Base-by-base conservation (phyloP, 208 protist genomes). In the Crithidia bombi region DNA sequence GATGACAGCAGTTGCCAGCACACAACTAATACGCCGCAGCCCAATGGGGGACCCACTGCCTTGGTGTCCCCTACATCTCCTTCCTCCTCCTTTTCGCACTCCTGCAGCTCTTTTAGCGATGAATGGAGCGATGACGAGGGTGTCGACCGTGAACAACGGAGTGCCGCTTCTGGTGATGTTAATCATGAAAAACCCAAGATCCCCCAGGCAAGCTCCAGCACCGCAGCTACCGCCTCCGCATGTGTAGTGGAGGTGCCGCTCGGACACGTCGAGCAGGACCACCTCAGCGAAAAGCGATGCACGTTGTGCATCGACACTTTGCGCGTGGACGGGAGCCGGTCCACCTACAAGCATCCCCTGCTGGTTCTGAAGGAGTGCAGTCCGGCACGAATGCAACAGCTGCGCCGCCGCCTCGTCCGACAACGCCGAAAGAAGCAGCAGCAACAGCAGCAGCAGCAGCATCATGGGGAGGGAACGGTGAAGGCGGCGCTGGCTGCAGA, bases 291-390 rank as follows among this genome's bases (percentile, higher is more conserved):
- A 54, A 79, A 74, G 44, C 73, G 80, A 26, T 83, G 85, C 61
- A 82, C 81, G n/a, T 69, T 93, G 5, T 81, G 79, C 41, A 90
- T 93, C 57, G 85, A 82, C 46, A 86, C 81, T 11, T 65, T 90
- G 28, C 69, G 65, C 14, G 77, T 93, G 1, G 62, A 78, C n/a
- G 88, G 88, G 33, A 78, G 69, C 25, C 65, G 65, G n/a, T 78
- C 69, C 9, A 69, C n/a, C 26, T 63, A 73, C 39, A 69, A 70
- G 41, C 69, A 79, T 25, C 83, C 87, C 14, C 65, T 82, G 61
- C 72, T 92, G 15, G 83, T 92, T 5, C 50, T 90, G 54, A 57
- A 65, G 26, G 56, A 57, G 33, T 75, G 71, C 62, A 65, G 58
- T 15, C 25, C 65, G 0, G 52, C 38, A 10, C 58, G 69, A 28